Percentiles rank a stretch among this genome's conserved stretches.
Conservation (phyloP, 2,329 filamentous ascomycete species). For the Cercospora janseana region DNA sequence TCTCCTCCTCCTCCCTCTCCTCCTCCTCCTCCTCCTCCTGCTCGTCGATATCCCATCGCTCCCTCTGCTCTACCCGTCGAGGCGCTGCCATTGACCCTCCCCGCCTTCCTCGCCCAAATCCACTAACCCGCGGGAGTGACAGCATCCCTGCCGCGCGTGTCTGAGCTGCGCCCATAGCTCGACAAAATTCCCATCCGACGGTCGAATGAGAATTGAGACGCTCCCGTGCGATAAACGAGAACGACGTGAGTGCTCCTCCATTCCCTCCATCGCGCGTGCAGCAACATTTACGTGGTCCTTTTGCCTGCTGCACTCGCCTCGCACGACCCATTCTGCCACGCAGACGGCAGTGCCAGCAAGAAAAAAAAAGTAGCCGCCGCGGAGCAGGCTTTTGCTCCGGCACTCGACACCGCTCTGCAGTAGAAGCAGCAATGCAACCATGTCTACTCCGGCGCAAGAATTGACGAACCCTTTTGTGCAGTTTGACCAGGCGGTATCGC, state of each 20-base stretch:
- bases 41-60: no score
- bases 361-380: neutral
- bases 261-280: neutral
- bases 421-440: conserved; percentile 12
- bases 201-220: conserved; percentile 22
- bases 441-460: conserved; percentile 28
- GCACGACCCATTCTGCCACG: neutral
- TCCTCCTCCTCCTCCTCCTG: neutral
- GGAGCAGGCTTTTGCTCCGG: no score
- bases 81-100: neutral
- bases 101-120: neutral
- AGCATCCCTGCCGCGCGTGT: conserved; percentile 10
- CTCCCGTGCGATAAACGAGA: conserved; percentile 11
- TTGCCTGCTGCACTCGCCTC: neutral
- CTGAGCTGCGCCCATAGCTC: conserved; percentile 14
- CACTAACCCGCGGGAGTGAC: conserved; percentile 8
- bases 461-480: conserved; percentile 25
- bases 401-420: conserved; percentile 1
- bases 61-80: neutral
- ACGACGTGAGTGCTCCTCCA: conserved; percentile 21
- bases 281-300: conserved; percentile 3
- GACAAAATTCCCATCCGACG: conserved; percentile 12
- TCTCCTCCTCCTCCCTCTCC: neutral
- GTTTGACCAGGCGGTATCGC: conserved; percentile 20
- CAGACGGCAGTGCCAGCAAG: neutral